Evolutionary conservation across 2,329 filamentous ascomycete genomes (phyloP).

Genomic region (Fusarium dlaminii): DNA sequence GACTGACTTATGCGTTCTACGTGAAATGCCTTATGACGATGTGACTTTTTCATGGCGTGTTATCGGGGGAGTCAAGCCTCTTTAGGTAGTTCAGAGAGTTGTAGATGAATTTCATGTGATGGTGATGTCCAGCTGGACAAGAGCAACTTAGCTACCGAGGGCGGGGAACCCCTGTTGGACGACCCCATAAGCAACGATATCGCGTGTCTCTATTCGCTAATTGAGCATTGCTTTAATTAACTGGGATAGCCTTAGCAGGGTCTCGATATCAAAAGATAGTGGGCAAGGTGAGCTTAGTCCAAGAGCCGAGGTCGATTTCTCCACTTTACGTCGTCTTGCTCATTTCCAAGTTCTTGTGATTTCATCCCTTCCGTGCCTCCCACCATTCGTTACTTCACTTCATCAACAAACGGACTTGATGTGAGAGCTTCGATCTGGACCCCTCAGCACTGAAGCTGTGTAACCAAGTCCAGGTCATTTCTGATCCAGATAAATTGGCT

Average conservation of each 20-base stretch:
- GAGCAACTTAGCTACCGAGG: conserved; percentile 9
- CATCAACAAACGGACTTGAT: conserved; percentile 4
- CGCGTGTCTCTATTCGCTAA: conserved; percentile 6
- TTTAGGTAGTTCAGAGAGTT: not conserved
- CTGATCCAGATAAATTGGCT: not conserved
- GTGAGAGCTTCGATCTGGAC: conserved; percentile 22
- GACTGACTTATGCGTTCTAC: not conserved
- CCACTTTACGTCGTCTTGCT: conserved; percentile 31
- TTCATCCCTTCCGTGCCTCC: conserved; percentile 25
- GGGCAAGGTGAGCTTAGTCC: conserved; percentile 3
- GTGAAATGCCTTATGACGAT: not conserved
- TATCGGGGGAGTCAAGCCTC: not conserved
- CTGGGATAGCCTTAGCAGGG: conserved; percentile 23
- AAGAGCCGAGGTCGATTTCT: conserved; percentile 31
- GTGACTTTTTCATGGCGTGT: not conserved
- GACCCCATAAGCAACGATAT: not conserved
- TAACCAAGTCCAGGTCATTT: not conserved
- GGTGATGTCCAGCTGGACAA: conserved; percentile 10
- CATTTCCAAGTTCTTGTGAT: conserved; percentile 38
- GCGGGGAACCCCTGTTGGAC: conserved; percentile 33
- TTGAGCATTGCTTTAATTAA: conserved; percentile 30
- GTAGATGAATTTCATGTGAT: conserved; percentile 18
- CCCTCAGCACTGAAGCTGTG: conserved; percentile 13
- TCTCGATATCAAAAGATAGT: conserved; percentile 5
- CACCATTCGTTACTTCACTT: not conserved